Evolutionary conservation across 805 yeast species (phyloP).

Genomic region (Pichia manshurica): DNA sequence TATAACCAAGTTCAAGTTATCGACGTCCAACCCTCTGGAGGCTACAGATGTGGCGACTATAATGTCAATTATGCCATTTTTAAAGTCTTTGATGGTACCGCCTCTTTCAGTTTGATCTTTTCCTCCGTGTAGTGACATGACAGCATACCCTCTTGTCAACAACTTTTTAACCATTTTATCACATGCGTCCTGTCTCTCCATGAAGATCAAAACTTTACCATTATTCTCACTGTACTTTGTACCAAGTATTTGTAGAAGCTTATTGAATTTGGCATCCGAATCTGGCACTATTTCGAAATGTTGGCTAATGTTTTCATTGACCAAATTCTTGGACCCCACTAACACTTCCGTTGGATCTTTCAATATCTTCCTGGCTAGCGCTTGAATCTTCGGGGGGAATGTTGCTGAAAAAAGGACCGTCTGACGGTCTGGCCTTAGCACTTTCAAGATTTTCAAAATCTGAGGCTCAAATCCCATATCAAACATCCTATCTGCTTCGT

Average conservation of each 20-base stretch:
- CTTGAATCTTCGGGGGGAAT: conserved; percentile 75
- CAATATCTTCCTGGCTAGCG: conserved; percentile 62
- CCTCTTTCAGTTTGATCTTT: conserved; percentile 81
- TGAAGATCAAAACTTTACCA: conserved; percentile 69
- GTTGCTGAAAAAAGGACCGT: conserved; percentile 93
- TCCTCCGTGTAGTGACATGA: conserved; percentile 85
- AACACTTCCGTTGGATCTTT: conserved; percentile 65
- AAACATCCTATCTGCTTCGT: conserved; percentile 95
- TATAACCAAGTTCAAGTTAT: conserved; percentile 70
- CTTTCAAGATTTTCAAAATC: conserved; percentile 62
- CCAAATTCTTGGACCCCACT: conserved; percentile 75
- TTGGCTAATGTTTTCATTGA: conserved; percentile 77
- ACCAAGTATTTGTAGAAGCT: conserved; percentile 52
- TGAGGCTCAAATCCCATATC: conserved; percentile 98
- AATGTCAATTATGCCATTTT: conserved; percentile 51
- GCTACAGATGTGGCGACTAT: conserved; percentile 91
- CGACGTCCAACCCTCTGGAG: conserved; percentile 94
- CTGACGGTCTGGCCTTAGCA: conserved; percentile 76
- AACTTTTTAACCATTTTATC: conserved; percentile 60
- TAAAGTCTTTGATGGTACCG: conserved; percentile 64
- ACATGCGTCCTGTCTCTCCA: conserved; percentile 84
- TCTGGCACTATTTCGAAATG: conserved; percentile 50
- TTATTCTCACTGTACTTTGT: conserved; percentile 29
- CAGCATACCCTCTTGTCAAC: conserved; percentile 45
- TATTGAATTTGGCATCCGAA: conserved; percentile 50